These are phyloP conservation scores for Smallanthus sonchifolius DNA, from an alignment of 129 eudicot species.

Conservation along the genomic window DNA sequence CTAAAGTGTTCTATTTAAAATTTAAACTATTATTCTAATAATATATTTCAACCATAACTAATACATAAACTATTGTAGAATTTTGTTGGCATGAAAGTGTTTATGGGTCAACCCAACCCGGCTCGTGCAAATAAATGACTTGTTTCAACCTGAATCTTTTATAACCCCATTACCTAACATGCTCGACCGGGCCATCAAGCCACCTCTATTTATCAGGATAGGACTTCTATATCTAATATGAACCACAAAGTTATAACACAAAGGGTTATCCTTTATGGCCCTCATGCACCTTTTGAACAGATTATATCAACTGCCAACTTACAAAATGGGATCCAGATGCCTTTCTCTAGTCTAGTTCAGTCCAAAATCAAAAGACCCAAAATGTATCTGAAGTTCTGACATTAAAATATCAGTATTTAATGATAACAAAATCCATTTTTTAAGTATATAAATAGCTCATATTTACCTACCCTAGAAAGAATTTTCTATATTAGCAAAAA, in stretches of 20 bases:
- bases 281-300: no score
- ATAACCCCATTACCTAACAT: background rate
- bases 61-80: background rate
- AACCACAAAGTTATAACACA: no score
- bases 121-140: background rate
- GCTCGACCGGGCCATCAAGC: no score
- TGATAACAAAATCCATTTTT: no score
- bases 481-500: background rate
- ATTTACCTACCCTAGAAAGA: background rate
- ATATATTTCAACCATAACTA: background rate
- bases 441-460: background rate
- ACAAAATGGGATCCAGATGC: no score
- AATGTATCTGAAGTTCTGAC: no score
- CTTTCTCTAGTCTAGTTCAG: no score
- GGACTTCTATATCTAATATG: no score
- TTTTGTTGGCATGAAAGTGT: background rate
- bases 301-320: no score
- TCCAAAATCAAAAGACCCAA: no score
- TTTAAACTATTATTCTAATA: background rate
- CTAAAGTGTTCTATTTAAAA: background rate
- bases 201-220: background rate
- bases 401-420: no score
- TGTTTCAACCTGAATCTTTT: background rate
- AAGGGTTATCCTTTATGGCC: no score
- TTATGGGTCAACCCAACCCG: background rate